Evolutionary conservation across 345 rosid species (phyloP), one percentile per base, ranked within the genome.

Genomic region (Leavenworthia alabamica): DNA sequence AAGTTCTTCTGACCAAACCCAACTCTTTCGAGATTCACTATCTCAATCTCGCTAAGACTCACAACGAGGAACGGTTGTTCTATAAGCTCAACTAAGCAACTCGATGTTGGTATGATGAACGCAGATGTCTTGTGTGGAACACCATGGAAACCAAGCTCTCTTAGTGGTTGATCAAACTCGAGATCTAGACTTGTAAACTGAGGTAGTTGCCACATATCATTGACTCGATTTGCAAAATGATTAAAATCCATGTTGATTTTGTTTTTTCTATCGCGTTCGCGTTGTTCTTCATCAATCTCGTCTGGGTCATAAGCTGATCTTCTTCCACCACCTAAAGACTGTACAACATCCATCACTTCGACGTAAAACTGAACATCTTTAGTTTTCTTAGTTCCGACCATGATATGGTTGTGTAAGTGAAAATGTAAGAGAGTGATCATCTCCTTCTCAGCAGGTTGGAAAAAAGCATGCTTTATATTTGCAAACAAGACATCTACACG

Each of bases 221-320:
- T 93, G 24, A 85, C 89, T 61, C 91, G 75, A 67, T 77, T 89
- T 53, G 84, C 97, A 72, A 89, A 93, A 77, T 66, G 82, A 65
- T 82, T 83, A 47, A 87, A 93, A 48, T 87, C 99, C 87, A 79
- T 80, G 71, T 89, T 87, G 70, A 85, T 83, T 74, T 93, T 87
- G 65, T 86, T 86, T 71, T 93, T 89, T 70, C 96, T 73, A 13
- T 76, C 89, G 13, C 94, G 84, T 75, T 93, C 99, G 32, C 96
- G 71, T 53, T 92, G 95, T 56, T 93, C 97, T 74, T 89, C 97
- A 55, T 89, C 94, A 35, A 93, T 81, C 78, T 89, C 99, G 56
- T 87, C 99, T 4, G 97, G 99, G 62, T 93, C 99, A 73, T 93
- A 85, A 26, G 91, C 89, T 54, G 99, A 89, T 67, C 96, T 81